A percentile compares a stretch with the other conserved stretches of the same genome.
Conservation (phyloP, 2,329 filamentous ascomycete species). For the Arthrobotrys sinensis region DNA sequence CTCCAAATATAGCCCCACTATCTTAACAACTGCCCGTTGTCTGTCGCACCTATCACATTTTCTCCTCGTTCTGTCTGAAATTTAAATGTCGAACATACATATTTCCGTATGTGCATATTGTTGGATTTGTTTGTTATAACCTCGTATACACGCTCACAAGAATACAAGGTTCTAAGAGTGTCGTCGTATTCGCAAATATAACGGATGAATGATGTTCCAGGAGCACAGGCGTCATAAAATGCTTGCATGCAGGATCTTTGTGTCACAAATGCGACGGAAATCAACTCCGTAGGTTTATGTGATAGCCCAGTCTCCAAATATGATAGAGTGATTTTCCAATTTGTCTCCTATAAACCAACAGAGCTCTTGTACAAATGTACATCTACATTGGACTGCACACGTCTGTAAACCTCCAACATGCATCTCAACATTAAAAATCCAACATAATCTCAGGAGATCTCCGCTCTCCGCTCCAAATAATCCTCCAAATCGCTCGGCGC, state of each 20-base stretch:
- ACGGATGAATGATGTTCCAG: conserved; percentile 41
- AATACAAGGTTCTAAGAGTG: conserved; percentile 9
- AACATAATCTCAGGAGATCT: conserved; percentile 41
- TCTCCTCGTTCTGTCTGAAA: background rate
- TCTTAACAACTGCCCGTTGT: conserved; percentile 2
- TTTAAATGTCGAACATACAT: conserved; percentile 24
- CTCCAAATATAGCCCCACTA: conserved; percentile 38
- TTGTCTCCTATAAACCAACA: conserved; percentile 5
- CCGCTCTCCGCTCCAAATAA: conserved; percentile 14
- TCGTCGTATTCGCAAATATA: background rate
- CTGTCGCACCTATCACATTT: conserved; percentile 8
- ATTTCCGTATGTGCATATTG: conserved; percentile 41
- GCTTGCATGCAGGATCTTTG: conserved; percentile 22
- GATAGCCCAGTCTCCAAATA: background rate
- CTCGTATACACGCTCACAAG: conserved; percentile 12
- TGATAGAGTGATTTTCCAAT: background rate
- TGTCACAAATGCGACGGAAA: conserved; percentile 12
- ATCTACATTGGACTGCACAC: conserved; percentile 16
- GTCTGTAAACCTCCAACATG: conserved; percentile 11
- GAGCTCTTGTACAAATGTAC: conserved; percentile 1
- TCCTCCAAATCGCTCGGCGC: conserved; percentile 28
- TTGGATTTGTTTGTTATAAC: conserved; percentile 33
- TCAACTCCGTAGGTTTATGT: conserved; percentile 9
- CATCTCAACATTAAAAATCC: conserved; percentile 32
- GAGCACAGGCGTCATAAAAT: background rate